A percentile compares a stretch with the other conserved stretches of the same genome.
Conservation (phyloP, 257 asterid species). For the Primulina tabacum region DNA sequence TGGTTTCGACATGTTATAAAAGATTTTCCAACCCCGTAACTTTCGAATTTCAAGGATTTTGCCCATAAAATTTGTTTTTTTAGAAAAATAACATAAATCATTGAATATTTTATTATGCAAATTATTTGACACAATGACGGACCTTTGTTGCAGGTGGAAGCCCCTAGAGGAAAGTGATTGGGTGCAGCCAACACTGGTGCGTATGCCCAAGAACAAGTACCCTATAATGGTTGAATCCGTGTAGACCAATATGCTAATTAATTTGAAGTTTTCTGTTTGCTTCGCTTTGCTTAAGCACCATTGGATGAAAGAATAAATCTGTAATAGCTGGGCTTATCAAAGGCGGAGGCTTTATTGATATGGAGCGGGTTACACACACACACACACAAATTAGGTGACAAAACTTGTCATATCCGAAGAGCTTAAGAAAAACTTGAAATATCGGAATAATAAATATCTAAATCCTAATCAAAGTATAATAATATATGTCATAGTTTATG, state of each 20-base stretch:
- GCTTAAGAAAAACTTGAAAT: not conserved
- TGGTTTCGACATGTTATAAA: no score
- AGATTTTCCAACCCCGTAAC: no score
- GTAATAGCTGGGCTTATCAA: no score
- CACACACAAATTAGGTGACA: not conserved
- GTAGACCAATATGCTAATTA: slow-evolving; percentile 22
- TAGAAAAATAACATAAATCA: no score
- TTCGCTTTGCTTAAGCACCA: no score
- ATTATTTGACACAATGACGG: not conserved
- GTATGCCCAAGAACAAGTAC: slow-evolving; percentile 84
- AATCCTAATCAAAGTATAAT: not conserved
- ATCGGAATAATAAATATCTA: not conserved
- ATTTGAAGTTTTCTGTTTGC: not conserved
- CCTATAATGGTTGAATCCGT: slow-evolving; percentile 62
- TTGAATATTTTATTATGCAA: no score
- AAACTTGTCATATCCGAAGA: not conserved
- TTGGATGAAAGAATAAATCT: not conserved
- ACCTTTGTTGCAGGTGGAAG: slow-evolving; percentile 57
- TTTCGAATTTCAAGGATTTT: no score
- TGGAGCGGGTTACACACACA: not conserved
- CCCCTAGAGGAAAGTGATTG: slow-evolving; percentile 58
- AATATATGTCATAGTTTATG: no score
- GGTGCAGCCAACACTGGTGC: slow-evolving; percentile 72
- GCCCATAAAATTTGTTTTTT: no score
- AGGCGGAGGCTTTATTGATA: no score